Evolutionary conservation across 352 stramenopile genomes (phyloP).

Genomic region (Phytophthora vignae): DNA sequence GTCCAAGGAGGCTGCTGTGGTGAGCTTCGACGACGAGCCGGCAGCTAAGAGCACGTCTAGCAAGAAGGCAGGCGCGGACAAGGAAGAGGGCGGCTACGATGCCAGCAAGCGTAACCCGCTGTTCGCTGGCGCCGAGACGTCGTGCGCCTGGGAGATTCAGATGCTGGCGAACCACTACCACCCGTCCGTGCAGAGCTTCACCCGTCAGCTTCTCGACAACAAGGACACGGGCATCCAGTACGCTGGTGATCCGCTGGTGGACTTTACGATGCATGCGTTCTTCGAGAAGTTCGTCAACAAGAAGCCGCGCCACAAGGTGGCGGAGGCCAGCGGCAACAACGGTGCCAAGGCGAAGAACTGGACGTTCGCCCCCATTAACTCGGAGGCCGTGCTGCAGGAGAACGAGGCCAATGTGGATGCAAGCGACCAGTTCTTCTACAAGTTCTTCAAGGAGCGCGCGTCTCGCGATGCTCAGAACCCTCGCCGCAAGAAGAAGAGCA

Average conservation of each 20-base stretch:
- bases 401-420: slow-evolving; percentile 70
- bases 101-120: slow-evolving; percentile 89
- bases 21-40: slow-evolving; percentile 54
- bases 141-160: slow-evolving; percentile 94
- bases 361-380: slow-evolving; percentile 77
- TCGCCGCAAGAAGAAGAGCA: slow-evolving; percentile 44
- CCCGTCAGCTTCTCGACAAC: slow-evolving; percentile 79
- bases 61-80: slow-evolving; percentile 20
- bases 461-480: slow-evolving; percentile 48
- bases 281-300: slow-evolving; percentile 99
- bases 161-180: slow-evolving; percentile 96
- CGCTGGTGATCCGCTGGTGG: slow-evolving; percentile 95
- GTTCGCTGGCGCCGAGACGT: slow-evolving; percentile 73
- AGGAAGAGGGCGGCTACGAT: slow-evolving; percentile 69
- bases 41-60: neutral
- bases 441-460: slow-evolving; percentile 92
- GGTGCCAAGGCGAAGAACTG: slow-evolving; percentile 61
- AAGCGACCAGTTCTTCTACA: slow-evolving; percentile 94
- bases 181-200: slow-evolving; percentile 95
- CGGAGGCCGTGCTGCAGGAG: slow-evolving; percentile 71
- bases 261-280: slow-evolving; percentile 98
- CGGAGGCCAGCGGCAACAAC: slow-evolving; percentile 16
- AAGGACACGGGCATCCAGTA: slow-evolving; percentile 88
- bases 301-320: slow-evolving; percentile 89
- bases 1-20: slow-evolving; percentile 26